These are phyloP conservation scores for Neoboletus magnificus DNA, from an alignment of 768 basidiomycete species.

Conservation along the genomic window DNA sequence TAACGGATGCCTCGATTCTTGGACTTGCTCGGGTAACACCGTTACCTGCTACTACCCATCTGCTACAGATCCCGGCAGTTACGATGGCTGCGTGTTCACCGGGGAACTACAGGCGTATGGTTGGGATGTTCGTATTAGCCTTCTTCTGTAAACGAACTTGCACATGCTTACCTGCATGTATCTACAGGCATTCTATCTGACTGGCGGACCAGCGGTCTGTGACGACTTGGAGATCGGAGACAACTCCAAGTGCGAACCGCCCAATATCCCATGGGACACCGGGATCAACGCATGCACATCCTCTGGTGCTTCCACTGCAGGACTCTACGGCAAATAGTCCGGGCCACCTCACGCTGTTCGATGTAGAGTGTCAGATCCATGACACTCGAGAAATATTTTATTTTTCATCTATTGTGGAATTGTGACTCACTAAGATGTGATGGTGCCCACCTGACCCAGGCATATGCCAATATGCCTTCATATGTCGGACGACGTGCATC, in stretches of 20 bases:
- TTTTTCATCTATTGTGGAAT: not conserved
- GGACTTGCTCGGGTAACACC: constrained; percentile 2
- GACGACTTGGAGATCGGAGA: not conserved
- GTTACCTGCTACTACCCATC: constrained; percentile 9
- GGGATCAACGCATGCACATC: not conserved
- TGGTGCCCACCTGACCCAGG: not conserved
- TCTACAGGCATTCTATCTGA: not conserved
- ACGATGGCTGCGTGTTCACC: not conserved
- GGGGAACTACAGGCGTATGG: not conserved
- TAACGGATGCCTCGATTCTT: constrained; percentile 4
- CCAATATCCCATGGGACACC: constrained; percentile 3
- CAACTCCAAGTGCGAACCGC: not conserved
- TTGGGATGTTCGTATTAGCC: not conserved
- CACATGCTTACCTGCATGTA: not conserved
- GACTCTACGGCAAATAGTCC: not conserved
- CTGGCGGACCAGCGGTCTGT: not conserved
- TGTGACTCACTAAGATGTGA: not conserved
- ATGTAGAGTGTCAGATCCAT: not conserved
- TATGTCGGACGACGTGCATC: not conserved
- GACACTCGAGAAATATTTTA: not conserved
- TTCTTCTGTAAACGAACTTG: not conserved
- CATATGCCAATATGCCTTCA: not conserved
- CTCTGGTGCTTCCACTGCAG: not conserved
- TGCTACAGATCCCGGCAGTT: not conserved
- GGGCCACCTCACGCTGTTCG: not conserved